Evolutionary conservation across 441 rosid species (phyloP), one percentile per base, ranked within the genome.

Genomic region (Jatropha podagrica): DNA sequence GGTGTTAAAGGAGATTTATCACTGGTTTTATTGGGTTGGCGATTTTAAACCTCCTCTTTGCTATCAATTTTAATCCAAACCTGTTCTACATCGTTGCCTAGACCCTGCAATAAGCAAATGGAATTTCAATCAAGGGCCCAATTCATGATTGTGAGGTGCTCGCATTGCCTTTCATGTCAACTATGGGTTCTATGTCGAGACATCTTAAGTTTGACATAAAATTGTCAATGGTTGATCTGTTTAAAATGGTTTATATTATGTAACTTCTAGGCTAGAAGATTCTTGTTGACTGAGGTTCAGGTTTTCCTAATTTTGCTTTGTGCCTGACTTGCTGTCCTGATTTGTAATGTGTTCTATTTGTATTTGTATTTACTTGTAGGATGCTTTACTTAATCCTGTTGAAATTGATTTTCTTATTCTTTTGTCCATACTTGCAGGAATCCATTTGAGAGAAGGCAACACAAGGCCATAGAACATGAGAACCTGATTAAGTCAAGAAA

Each of bases 271-370:
- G 52, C 13, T 32, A 15, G 68, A 41, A 3, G 3, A 4, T 23
- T 65, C 7, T 3, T 44, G 15, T 66, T 20, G 42, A 11, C 52
- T 42, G 9, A 1, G 23, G 44, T 51, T 27, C 59, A 17, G 60
- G 26, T 69, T 68, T 49, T 20, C 4, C 7, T 71, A 66, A 8
- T 20, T 18, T 1, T 44, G 27, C 2, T 32, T 58, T 14, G 10
- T 61, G 26, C 59, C 59, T 58, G 55, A 12, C 9, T 72, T 72
- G 55, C 42, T 15, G 27, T 60, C 14, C 66, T 20, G 42, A 71
- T 59, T 41, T 15, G 40, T n/a, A 56, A 13, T 6, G 26, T 27
- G 2, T 72, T 42, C 23, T 58, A 23, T 2, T 14, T 59, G 66
- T 59, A 1, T 61, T 10, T 17, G 23, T n/a, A 42, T 55, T 4